Conservation (phyloP, 1,139 yeast species). For the Hansenula sp. region DNA sequence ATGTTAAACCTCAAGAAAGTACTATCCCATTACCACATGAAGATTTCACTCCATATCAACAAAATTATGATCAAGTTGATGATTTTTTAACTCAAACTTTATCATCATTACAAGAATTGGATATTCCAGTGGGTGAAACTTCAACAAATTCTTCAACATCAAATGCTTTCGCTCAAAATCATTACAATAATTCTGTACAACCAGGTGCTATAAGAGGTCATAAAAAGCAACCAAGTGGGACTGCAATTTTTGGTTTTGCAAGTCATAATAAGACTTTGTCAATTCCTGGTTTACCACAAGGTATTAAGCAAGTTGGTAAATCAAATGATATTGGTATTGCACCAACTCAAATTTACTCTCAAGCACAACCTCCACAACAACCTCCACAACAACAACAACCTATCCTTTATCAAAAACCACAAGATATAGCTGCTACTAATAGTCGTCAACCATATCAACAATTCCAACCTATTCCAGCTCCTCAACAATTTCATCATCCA, state of each 20-base stretch:
- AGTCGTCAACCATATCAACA: conserved; percentile 4
- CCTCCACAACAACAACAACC: conserved; percentile 4
- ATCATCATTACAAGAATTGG: conserved; percentile 21
- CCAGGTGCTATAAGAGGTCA: conserved; percentile 18
- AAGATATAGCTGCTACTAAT: conserved; percentile 1
- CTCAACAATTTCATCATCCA: conserved; percentile 1
- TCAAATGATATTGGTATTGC: conserved; percentile 8
- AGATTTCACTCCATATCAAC: conserved; percentile 10
- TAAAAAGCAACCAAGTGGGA: conserved; percentile 44
- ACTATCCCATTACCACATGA: conserved; percentile 12
- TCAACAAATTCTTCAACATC: conserved; percentile 1
- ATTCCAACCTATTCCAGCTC: conserved; percentile 8
- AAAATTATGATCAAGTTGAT: conserved; percentile 15
- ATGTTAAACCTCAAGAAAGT: conserved; percentile 1
- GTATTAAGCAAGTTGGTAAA: background rate
- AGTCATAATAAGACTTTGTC: conserved; percentile 48
- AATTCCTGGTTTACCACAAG: conserved; percentile 14
- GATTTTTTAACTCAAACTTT: conserved; percentile 21
- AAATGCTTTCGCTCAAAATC: conserved; percentile 4
- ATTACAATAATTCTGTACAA: conserved; percentile 1
- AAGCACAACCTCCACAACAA: conserved; percentile 5
- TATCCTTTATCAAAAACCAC: conserved; percentile 1
- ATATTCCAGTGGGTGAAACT: conserved; percentile 21
- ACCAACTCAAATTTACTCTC: conserved; percentile 14
- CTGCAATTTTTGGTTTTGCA: conserved; percentile 59